Evolutionary conservation across 2,329 filamentous ascomycete genomes (phyloP).

Genomic region (Diaporthe citrichinensis): DNA sequence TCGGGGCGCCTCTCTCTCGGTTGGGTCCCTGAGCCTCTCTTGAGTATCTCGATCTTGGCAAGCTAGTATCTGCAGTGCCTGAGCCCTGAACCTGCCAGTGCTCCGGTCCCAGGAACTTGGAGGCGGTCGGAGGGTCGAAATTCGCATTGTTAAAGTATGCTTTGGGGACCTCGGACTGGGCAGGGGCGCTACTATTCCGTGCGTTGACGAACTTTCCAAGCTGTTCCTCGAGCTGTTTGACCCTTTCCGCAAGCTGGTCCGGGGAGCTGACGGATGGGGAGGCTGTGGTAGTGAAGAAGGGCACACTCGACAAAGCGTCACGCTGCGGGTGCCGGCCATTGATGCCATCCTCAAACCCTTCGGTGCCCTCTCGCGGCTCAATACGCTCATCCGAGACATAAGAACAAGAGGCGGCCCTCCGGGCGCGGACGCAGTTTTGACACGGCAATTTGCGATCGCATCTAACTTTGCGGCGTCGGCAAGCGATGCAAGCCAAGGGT

Average conservation of each 20-base stretch:
- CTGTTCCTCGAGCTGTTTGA: conserved; percentile 61
- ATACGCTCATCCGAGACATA: conserved; percentile 49
- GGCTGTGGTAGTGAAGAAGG: conserved; percentile 5
- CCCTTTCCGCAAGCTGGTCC: conserved; percentile 52
- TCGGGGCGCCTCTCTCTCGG: background rate
- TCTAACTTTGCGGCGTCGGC: conserved; percentile 60
- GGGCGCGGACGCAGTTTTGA: conserved; percentile 57
- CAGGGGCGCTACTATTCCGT: conserved; percentile 38
- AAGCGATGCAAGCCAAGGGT: conserved; percentile 53
- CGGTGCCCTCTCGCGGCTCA: conserved; percentile 31
- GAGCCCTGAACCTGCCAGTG: conserved; percentile 14
- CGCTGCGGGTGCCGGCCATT: conserved; percentile 20
- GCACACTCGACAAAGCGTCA: conserved; percentile 26
- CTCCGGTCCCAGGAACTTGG: conserved; percentile 52
- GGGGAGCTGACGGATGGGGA: background rate
- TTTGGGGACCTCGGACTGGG: conserved; percentile 45
- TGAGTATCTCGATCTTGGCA: background rate
- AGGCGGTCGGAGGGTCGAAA: conserved; percentile 60
- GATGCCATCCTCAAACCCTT: conserved; percentile 12
- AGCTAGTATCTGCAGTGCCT: background rate
- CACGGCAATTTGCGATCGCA: conserved; percentile 59
- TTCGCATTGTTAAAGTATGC: conserved; percentile 54
- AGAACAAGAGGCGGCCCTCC: conserved; percentile 49
- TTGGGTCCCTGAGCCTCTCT: conserved; percentile 38
- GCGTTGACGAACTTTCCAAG: conserved; percentile 48